phyloP scores from a whole-genome alignment of 129 eudicot genomes.

The Arctium minus region DNA sequence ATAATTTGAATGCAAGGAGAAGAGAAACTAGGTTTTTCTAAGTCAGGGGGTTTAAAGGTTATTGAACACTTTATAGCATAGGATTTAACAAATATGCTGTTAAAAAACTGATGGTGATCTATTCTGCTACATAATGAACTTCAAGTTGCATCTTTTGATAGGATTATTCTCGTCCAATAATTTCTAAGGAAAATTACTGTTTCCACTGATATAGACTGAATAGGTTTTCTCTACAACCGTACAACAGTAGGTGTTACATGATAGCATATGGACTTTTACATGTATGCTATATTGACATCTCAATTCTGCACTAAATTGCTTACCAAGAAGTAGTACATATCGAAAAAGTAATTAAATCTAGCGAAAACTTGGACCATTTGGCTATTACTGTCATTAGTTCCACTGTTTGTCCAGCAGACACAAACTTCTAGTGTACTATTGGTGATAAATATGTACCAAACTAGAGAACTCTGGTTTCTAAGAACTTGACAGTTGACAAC shows the following conservation, averaged over 20 bases:
- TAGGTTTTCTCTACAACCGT: not conserved
- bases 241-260: not conserved
- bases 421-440: not conserved
- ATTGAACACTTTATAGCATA: not conserved
- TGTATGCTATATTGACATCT: not conserved
- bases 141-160: slow-evolving; percentile 2
- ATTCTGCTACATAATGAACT: slow-evolving; percentile 5
- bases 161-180: not conserved
- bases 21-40: not conserved
- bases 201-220: not conserved
- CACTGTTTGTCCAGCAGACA: not conserved
- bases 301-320: not conserved
- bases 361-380: not conserved
- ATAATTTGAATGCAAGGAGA: not conserved
- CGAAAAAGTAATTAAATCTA: not conserved
- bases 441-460: not conserved
- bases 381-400: not conserved
- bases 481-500: not conserved
- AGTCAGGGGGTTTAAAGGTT: slow-evolving; percentile 4
- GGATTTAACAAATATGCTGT: not conserved
- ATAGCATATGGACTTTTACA: not conserved
- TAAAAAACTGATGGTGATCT: not conserved
- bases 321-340: too few species aligned
- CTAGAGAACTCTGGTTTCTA: not conserved
- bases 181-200: not conserved